A percentile compares a stretch with the other conserved stretches of the same genome.
Evolutionary conservation across 1,284 basidiomycete species (phyloP).

Genomic region (Moniliophthora roreri): DNA sequence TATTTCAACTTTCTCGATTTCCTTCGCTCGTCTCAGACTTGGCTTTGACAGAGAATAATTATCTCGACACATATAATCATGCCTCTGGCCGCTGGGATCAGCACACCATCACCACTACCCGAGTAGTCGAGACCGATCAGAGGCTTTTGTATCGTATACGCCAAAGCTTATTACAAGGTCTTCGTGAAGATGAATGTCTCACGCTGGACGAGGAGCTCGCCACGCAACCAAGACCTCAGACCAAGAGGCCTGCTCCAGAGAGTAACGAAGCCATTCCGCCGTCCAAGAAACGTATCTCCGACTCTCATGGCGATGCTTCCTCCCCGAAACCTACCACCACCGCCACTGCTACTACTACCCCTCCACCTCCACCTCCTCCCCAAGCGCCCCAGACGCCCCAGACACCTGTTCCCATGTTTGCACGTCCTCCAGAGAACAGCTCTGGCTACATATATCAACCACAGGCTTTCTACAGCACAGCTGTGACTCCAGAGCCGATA

Average conservation of each 20-base stretch:
- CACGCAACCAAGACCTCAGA: slow-evolving; percentile 31
- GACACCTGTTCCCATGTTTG: slow-evolving; percentile 7
- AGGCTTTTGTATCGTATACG: slow-evolving; percentile 59
- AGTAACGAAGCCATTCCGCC: slow-evolving; percentile 1
- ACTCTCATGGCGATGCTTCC: too few relatives aligned
- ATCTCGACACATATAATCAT: slow-evolving; percentile 60
- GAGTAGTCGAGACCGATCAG: slow-evolving; percentile 18
- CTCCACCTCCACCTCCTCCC: slow-evolving; percentile 20
- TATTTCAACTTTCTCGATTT: slow-evolving; percentile 58
- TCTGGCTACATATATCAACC: slow-evolving; percentile 12
- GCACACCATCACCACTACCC: slow-evolving; percentile 20
- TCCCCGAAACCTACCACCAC: background rate
- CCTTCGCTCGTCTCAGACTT: slow-evolving; percentile 51
- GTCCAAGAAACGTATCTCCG: background rate
- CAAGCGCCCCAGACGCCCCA: too few relatives aligned
- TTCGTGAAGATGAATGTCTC: slow-evolving; percentile 55
- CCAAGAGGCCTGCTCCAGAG: slow-evolving; percentile 24
- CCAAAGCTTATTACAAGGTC: slow-evolving; percentile 53
- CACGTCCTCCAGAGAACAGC: slow-evolving; percentile 2
- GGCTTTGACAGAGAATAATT: slow-evolving; percentile 46
- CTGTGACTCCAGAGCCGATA: slow-evolving; percentile 18
- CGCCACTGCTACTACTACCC: slow-evolving; percentile 14
- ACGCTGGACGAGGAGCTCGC: slow-evolving; percentile 54
- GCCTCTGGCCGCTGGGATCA: slow-evolving; percentile 53
- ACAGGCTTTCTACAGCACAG: slow-evolving; percentile 12